Percentiles rank a stretch among this genome's conserved stretches.
These are phyloP conservation scores for Bocquillonia castaneifolia DNA, from an alignment of 441 rosid genomes.

Conservation along the genomic window DNA sequence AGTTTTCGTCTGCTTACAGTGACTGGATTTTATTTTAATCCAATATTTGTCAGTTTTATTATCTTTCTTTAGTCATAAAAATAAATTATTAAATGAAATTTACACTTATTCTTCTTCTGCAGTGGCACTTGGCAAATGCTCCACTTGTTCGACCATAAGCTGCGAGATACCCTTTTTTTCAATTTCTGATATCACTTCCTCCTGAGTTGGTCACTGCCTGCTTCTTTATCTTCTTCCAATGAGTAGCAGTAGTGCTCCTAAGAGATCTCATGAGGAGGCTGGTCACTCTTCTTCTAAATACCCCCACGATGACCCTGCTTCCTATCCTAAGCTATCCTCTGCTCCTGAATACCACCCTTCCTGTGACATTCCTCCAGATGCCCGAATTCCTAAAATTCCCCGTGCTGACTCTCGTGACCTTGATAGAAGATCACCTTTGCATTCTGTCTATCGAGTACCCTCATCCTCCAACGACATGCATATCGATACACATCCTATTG, in stretches of 20 bases:
- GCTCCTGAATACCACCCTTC: slow-evolving; percentile 48
- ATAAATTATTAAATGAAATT: no score
- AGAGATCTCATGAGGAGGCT: slow-evolving; percentile 82
- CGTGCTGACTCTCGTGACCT: slow-evolving; percentile 70
- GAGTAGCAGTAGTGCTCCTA: slow-evolving; percentile 89
- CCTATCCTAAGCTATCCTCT: slow-evolving; percentile 59
- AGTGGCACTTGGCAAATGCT: slow-evolving; percentile 18
- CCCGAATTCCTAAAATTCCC: slow-evolving; percentile 56
- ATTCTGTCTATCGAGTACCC: slow-evolving; percentile 49
- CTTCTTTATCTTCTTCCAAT: no score
- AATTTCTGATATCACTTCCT: not conserved
- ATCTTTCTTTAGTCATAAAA: no score
- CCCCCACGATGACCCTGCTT: slow-evolving; percentile 61
- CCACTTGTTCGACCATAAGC: not conserved
- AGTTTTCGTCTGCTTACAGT: no score
- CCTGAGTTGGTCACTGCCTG: not conserved
- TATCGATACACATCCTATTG: slow-evolving; percentile 45
- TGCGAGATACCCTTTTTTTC: not conserved
- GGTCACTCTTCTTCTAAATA: slow-evolving; percentile 63
- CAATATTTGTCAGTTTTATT: no score
- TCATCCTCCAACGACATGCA: slow-evolving; percentile 54
- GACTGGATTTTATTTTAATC: not conserved
- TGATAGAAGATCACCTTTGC: slow-evolving; percentile 82
- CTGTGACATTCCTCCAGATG: slow-evolving; percentile 53
- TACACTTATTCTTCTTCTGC: slow-evolving; percentile 10